Evolutionary conservation across 2,329 filamentous ascomycete species (phyloP), one percentile per base, ranked within the genome.

Genomic region (Rhexocercosporidium sp.): DNA sequence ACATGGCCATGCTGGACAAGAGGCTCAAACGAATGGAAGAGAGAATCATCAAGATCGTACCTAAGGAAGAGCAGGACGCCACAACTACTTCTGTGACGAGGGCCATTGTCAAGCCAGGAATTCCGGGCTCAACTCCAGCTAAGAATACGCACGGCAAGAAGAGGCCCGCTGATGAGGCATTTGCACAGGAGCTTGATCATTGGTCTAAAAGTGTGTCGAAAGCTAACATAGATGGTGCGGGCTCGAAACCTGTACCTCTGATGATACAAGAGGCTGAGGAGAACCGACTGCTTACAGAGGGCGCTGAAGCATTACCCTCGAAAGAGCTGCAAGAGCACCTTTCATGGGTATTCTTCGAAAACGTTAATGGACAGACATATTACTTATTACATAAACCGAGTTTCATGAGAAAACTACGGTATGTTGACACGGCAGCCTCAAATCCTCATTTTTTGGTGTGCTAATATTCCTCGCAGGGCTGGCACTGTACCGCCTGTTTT

Each of bases 1-100:
- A 98, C 79, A 98, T 98, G 96, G 94, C 94, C 49, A 98, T 98
- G 94, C 82, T 98, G 74, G 96, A 98, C 81, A 97, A 97, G 81
- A 88, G 96, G 62, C 80, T 98, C 72, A 97, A 97, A 82, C 86
- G 95, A 66, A 98, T 98, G 96, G 96, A 99, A 79, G 95, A 98
- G 75, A 90, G 95, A 65, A 96, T 98, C 70, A 96, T 98, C 81
- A 97, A 97, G 78, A 91, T 95, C 66, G 91, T 98, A 31, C 95
- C 96, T 0, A 97, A 95, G 77, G 87, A 93, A 49, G 94, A 96
- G 70, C 86, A 92, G 70, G 89, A 91, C 49, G 83, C 88, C 29
- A 84, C 80, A 11, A 77, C 90, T 66, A 82, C 86, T 9, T 83
- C 85, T 8, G 90, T 97, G 44, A 90, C 90, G 5, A 86, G 96